Evolutionary conservation across 345 rosid species (phyloP).

Genomic region (Linum tenue): DNA sequence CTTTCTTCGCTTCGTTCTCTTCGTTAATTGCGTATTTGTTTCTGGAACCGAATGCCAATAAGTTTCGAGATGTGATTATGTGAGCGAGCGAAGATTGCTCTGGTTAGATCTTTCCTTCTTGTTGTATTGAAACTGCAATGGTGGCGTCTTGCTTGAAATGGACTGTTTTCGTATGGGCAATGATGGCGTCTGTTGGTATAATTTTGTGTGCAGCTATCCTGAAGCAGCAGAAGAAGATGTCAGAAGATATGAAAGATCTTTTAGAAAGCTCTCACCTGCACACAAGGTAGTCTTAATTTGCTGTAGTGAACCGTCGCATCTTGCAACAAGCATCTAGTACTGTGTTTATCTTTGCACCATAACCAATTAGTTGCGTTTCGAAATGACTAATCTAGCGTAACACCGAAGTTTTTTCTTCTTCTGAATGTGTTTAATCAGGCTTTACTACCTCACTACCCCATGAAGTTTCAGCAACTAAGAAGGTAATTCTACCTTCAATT

Average conservation of each 20-base stretch:
- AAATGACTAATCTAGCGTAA: background rate
- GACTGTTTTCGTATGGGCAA: background rate
- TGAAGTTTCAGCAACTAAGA: slow-evolving; percentile 54
- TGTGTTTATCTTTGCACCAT: background rate
- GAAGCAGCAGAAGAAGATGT: slow-evolving; percentile 89
- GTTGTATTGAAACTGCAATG: background rate
- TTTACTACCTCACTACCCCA: slow-evolving; percentile 53
- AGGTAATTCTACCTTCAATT: slow-evolving; percentile 30
- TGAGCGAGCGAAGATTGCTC: background rate
- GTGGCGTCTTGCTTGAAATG: background rate
- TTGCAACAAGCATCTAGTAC: background rate
- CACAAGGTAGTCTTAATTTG: slow-evolving; percentile 45
- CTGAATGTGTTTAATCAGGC: slow-evolving; percentile 30
- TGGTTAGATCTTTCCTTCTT: background rate
- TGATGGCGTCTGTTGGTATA: background rate
- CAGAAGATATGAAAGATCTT: slow-evolving; percentile 67
- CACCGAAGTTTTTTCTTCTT: slow-evolving; percentile 9
- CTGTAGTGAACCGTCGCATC: background rate
- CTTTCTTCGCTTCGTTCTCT: background rate
- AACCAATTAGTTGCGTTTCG: background rate
- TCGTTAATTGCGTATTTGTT: background rate
- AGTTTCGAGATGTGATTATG: too few relatives aligned
- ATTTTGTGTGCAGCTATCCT: slow-evolving; percentile 44
- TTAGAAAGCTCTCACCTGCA: slow-evolving; percentile 56
- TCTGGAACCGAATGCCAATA: too few relatives aligned